A percentile compares a stretch with the other conserved stretches of the same genome.
Evolutionary conservation across 345 rosid species (phyloP).

Genomic region (Xanthoceras sorbifolium): DNA sequence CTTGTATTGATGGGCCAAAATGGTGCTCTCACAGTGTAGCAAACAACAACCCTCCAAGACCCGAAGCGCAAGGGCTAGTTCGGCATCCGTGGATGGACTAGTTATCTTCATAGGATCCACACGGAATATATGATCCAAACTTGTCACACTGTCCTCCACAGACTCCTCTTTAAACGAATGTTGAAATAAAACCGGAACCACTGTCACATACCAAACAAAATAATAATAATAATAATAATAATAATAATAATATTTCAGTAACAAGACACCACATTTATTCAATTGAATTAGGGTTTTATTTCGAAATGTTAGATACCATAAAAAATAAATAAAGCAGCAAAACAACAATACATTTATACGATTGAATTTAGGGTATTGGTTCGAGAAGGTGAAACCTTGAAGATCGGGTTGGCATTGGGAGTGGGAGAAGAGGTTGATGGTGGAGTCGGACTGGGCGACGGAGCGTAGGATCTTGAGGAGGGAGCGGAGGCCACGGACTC

Average conservation of each 20-base stretch:
- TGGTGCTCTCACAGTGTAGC: conserved; percentile 80
- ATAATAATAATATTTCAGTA: too few relatives aligned
- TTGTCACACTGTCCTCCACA: conserved; percentile 68
- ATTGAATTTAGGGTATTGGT: neutral
- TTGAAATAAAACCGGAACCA: conserved; percentile 76
- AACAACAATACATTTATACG: neutral
- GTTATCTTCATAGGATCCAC: conserved; percentile 81
- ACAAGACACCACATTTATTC: neutral
- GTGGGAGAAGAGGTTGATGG: conserved; percentile 66
- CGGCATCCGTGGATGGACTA: conserved; percentile 81
- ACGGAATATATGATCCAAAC: conserved; percentile 74
- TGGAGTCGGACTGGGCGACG: conserved; percentile 69
- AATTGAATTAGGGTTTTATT: too few relatives aligned
- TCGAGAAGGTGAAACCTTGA: conserved; percentile 48
- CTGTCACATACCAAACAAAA: conserved; percentile 32
- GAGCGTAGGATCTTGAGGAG: conserved; percentile 84
- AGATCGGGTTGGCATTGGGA: conserved; percentile 79
- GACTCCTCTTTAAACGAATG: conserved; percentile 71
- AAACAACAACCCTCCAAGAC: conserved; percentile 95
- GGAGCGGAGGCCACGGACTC: conserved; percentile 80
- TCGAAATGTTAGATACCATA: too few relatives aligned
- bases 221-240: neutral
- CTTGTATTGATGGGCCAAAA: conserved; percentile 75
- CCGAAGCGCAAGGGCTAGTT: conserved; percentile 83
- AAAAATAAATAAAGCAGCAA: neutral